A percentile compares a stretch with the other conserved stretches of the same genome.
Conservation (phyloP, 441 rosid genomes). For the Croton laevigatus region DNA sequence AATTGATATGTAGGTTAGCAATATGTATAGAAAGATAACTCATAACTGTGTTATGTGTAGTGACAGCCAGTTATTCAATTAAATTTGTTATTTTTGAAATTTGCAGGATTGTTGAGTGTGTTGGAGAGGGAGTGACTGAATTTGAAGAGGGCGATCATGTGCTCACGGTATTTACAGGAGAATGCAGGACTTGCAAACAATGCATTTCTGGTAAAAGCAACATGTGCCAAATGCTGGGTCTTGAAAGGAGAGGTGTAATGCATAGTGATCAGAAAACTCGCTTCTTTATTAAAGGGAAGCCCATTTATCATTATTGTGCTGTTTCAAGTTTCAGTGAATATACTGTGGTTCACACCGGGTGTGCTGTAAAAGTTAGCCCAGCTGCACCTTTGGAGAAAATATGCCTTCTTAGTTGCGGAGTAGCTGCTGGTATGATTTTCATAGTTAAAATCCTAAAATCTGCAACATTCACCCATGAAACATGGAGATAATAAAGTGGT, state of each 20-base stretch:
- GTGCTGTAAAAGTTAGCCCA: slow-evolving; percentile 82
- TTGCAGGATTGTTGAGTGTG: slow-evolving; percentile 83
- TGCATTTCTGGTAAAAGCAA: slow-evolving; percentile 79
- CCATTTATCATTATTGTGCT: slow-evolving; percentile 82
- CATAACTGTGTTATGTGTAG: neutral
- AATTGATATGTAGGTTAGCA: neutral
- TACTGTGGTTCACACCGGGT: slow-evolving; percentile 87
- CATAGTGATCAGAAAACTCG: slow-evolving; percentile 74
- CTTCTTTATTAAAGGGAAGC: slow-evolving; percentile 71
- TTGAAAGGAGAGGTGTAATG: slow-evolving; percentile 90
- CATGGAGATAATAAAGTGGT: slow-evolving; percentile 1
- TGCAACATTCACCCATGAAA: neutral
- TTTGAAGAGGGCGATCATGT: slow-evolving; percentile 81
- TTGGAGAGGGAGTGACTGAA: slow-evolving; percentile 74
- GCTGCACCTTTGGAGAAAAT: slow-evolving; percentile 72
- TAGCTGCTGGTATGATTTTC: slow-evolving; percentile 54
- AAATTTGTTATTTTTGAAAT: neutral
- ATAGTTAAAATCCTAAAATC: neutral
- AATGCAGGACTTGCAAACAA: slow-evolving; percentile 67
- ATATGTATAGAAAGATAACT: neutral
- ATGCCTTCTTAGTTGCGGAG: slow-evolving; percentile 91
- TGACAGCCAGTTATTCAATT: neutral
- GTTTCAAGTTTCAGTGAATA: slow-evolving; percentile 96
- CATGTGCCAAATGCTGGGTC: slow-evolving; percentile 74
- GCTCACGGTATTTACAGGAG: slow-evolving; percentile 80